phyloP scores from a whole-genome alignment of 1,284 basidiomycete genomes.

The Ceratobasidium theobromae region DNA sequence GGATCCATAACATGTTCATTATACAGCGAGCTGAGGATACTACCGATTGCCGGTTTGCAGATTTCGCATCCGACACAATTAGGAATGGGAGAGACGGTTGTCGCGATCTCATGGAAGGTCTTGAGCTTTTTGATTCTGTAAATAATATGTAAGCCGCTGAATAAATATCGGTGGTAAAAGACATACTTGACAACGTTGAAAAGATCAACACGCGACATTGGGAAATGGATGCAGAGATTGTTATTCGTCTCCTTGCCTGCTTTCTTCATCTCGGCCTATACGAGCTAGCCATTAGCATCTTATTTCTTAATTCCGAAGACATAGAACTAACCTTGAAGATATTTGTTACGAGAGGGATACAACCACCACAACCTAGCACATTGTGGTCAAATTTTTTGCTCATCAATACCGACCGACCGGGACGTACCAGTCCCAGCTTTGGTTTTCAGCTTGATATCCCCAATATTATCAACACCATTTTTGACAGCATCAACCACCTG shows the following conservation, averaged over 20 bases:
- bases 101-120: constrained; percentile 60
- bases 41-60: constrained; percentile 71
- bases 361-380: constrained; percentile 69
- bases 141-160: not conserved
- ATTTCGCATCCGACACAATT: constrained; percentile 68
- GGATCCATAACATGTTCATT: constrained; percentile 71
- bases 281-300: constrained; percentile 38
- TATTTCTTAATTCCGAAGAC: not conserved
- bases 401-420: not conserved
- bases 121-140: constrained; percentile 60
- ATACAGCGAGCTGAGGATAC: constrained; percentile 66
- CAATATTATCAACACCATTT: constrained; percentile 53
- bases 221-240: constrained; percentile 68
- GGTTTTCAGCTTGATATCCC: constrained; percentile 64
- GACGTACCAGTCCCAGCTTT: constrained; percentile 61
- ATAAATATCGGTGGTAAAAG: not conserved
- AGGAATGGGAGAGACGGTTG: constrained; percentile 52
- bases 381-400: not conserved
- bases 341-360: constrained; percentile 57
- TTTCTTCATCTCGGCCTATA: constrained; percentile 64
- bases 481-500: constrained; percentile 58
- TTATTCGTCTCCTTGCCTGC: constrained; percentile 63
- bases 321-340: constrained; percentile 52
- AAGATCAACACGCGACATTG: constrained; percentile 66
- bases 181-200: constrained; percentile 63